Evolutionary conservation across 257 asterid species (phyloP).

Genomic region (Przewalskia tangutica): DNA sequence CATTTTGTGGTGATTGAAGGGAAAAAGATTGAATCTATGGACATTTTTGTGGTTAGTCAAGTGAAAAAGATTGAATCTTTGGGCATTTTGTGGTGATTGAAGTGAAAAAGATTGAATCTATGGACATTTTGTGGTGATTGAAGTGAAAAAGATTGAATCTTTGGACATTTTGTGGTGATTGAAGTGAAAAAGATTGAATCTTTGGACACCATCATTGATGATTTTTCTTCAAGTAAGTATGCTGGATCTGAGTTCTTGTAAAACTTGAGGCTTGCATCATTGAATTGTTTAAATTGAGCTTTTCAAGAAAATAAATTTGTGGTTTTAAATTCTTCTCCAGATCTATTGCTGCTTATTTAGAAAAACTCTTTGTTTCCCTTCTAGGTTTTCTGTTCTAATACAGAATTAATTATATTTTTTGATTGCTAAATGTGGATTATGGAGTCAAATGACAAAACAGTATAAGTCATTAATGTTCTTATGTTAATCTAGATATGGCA

Average conservation of each 20-base stretch:
- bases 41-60: conserved; percentile 11
- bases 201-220: conserved; percentile 10
- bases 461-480: background rate
- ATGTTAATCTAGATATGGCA: background rate
- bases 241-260: conserved; percentile 48
- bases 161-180: no score
- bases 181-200: conserved; percentile 2
- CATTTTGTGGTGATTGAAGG: conserved; percentile 13
- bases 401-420: background rate
- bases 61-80: background rate
- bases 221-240: conserved; percentile 38
- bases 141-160: no score
- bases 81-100: conserved; percentile 13
- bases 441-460: background rate
- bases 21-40: background rate
- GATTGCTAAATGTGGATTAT: conserved; percentile 7
- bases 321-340: conserved; percentile 16
- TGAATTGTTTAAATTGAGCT: conserved; percentile 4
- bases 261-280: conserved; percentile 3
- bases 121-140: no score
- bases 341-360: conserved; percentile 31
- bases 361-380: conserved; percentile 1
- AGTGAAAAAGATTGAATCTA: background rate
- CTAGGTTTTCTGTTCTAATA: conserved; percentile 13
- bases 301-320: background rate